Base-by-base conservation (phyloP, 345 rosid genomes). In the Excoecaria agallocha region DNA sequence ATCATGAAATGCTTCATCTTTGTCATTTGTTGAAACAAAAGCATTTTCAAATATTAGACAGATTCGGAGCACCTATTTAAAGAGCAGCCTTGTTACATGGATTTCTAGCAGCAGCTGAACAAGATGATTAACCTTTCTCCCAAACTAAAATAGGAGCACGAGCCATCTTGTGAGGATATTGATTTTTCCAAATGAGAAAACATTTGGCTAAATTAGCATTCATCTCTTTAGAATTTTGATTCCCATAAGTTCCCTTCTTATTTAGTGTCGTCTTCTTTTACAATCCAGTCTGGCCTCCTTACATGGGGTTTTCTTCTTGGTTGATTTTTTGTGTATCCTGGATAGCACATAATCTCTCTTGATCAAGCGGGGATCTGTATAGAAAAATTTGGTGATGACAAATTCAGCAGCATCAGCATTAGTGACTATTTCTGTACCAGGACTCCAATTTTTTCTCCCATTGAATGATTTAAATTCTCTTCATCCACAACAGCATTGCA, bases 371-470 rank as follows among this genome's bases (percentile, higher is more conserved):
- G n/a, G n/a, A n/a, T n/a, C n/a, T n/a, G n/a, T n/a, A n/a, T n/a
- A n/a, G n/a, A n/a, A n/a, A n/a, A n/a, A n/a, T n/a, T n/a, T n/a
- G n/a, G n/a, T n/a, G n/a, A n/a, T n/a, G n/a, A n/a, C n/a, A n/a
- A n/a, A n/a, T n/a, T n/a, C n/a, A n/a, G n/a, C n/a, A n/a, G n/a
- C n/a, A n/a, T n/a, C n/a, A n/a, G n/a, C n/a, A n/a, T n/a, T n/a
- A n/a, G n/a, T n/a, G n/a, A n/a, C n/a, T n/a, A n/a, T n/a, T n/a
- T n/a, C n/a, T n/a, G n/a, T n/a, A n/a, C n/a, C n/a, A n/a, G n/a
- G 81, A 66, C 68, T 83, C 86, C 37, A 70, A 56, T 35, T 76
- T 75, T 59, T 71, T n/a, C 82, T 74, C 77, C 85, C 9, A 45
- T 46, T 24, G 73, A 79, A 77, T 55, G 30, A 30, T 80, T 71